Conservation (phyloP, 2,329 filamentous ascomycete genomes). For the Sarocladium oryzae region DNA sequence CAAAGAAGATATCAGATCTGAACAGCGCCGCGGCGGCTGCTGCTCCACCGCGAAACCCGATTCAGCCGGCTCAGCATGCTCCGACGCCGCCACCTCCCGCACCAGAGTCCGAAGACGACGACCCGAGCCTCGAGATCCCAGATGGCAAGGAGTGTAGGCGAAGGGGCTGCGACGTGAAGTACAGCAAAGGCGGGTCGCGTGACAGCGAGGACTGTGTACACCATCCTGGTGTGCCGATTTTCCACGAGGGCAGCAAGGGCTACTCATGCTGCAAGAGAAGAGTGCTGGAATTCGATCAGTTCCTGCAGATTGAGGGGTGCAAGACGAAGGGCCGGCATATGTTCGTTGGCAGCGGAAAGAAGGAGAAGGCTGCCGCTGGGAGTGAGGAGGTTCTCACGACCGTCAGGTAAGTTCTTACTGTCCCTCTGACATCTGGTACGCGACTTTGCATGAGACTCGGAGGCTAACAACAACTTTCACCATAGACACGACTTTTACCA, state of each 20-base stretch:
- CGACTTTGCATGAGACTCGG: no score
- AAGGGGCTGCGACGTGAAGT: conserved; percentile 63
- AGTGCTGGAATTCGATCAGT: conserved; percentile 95
- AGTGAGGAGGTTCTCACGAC: conserved; percentile 72
- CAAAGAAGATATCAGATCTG: conserved; percentile 48
- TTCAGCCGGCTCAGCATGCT: conserved; percentile 38
- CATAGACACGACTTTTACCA: conserved; percentile 82
- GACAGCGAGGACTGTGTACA: conserved; percentile 75
- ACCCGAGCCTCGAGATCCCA: conserved; percentile 66
- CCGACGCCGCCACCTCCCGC: conserved; percentile 51
- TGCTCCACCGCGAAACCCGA: conserved; percentile 33
- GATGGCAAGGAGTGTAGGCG: conserved; percentile 72
- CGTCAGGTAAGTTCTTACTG: conserved; percentile 53
- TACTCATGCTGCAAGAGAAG: conserved; percentile 95
- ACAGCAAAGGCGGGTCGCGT: conserved; percentile 52
- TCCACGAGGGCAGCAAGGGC: conserved; percentile 97
- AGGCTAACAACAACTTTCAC: not conserved
- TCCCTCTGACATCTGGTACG: not conserved
- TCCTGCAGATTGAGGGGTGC: conserved; percentile 92
- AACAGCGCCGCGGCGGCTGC: conserved; percentile 36
- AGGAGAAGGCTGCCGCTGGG: conserved; percentile 37
- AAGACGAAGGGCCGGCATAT: conserved; percentile 74
- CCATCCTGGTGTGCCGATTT: conserved; percentile 85
- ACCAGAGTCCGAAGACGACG: conserved; percentile 82
- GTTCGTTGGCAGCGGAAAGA: conserved; percentile 73